Base-by-base conservation (phyloP, 306 rosid genomes). In the Amphicarpaea edgeworthii region DNA sequence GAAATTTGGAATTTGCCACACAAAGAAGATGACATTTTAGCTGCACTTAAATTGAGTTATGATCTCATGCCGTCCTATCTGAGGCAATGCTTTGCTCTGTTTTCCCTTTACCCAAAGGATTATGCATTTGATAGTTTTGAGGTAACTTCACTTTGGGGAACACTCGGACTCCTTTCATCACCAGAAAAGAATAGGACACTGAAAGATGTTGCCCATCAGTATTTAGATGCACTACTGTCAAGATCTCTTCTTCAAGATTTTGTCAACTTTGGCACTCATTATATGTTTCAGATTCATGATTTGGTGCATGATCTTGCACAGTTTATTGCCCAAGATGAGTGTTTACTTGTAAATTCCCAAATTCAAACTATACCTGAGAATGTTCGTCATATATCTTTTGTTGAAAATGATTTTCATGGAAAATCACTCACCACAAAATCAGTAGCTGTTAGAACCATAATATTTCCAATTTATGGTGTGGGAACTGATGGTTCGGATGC, bases 231-330 rank as follows among this genome's bases (percentile, higher is more conserved):
- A 20, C 2, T 58, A 7, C 19, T 8, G 24, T 77, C 76, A 2
- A 68, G 34, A 69, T 77, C 62, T 58, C 68, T 68, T 49, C 34
- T 77, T 21, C 70, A 46, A 23, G 76, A 57, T 68, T 21, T 45
- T 45, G 12, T 43, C 0, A 51, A 77, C 62, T 45, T 6, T 0
- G 70, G 63, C 38, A 68, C 38, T 77, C 12, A 19, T 6, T 68
- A 14, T 46, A 0, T 3, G 9, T 73, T 73, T 60, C 3, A 12
- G 40, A 34, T 6, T 34, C 5, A 34, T 5, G 40, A 34, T 34
- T 34, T 30, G 40, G 40, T 34, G 40, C 5, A 30, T 30, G 5
- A 30, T 30, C 34, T 30, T 4, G 34, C 34, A 30, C 34, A 30
- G 4, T 2, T 30, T 30, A 6, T 55, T 1, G 62, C 37, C 23